Base-by-base conservation (phyloP, 352 stramenopile genomes). In the Phytophthora fragariaefolia region DNA sequence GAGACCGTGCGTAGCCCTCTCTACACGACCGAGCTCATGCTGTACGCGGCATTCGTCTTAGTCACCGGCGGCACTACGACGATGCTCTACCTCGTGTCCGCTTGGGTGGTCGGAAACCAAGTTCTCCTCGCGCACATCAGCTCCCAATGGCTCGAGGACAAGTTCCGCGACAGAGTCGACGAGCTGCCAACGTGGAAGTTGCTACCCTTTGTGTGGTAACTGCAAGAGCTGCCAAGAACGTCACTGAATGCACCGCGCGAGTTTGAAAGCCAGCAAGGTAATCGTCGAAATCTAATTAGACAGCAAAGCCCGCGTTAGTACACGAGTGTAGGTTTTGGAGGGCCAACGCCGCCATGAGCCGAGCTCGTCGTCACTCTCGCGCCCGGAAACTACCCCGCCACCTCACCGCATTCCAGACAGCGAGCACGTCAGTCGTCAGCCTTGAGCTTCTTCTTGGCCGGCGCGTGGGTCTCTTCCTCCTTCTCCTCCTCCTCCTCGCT, bases 81-180 rank as follows among this genome's bases (percentile, higher is more conserved):
- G 0, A 89, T 81, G 62, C 58, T 85, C 8, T 81, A 84, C 51
- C 52, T 87, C 27, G 53, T 88, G 17, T 77, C 75, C 27, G 40
- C 58, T 1, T 93, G 85, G 85, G 85, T 93, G 17, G 20, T 81
- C 27, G 45, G 76, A n/a, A 93, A 93, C 57, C 83, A 93, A 27
- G 65, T 74, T 32, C 72, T 89, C 10, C 82, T 83, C 15, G 81
- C 85, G 0, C 56, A 79, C 23, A 79, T 83, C 58, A 80, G 51
- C 43, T 85, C 76, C 9, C 72, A 86, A 17, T 91, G 83, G 83
- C 69, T 89, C 47, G 59, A 82, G 7, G 34, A 58, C 34, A 91
- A 91, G 62, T 90, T 93, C 58, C 80, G 83, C 28, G 76, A 76
- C 4, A 56, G 51, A 38, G 34, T 58, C 22, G 30, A 71, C 4